A percentile compares a stretch with the other conserved stretches of the same genome.
Conservation (phyloP, 169 alveolate genomes). For the Eimeria acervulina region DNA sequence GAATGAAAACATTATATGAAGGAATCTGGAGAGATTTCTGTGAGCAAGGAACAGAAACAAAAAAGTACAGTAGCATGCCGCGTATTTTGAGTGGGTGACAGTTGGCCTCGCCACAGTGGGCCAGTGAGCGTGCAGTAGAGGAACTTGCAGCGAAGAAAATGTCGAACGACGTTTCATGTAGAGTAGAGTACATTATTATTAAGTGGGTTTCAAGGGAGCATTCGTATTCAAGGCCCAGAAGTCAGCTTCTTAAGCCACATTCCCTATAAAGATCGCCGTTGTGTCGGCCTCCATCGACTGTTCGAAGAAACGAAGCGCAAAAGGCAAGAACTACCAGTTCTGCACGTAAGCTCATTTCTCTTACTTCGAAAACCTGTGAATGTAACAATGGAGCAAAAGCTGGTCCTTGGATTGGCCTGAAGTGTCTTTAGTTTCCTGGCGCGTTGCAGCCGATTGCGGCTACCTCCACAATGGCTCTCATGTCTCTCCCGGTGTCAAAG, state of each 20-base stretch:
- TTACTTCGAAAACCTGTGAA: not conserved
- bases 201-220: not conserved
- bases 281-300: constrained; percentile 10
- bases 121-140: not conserved
- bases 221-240: not conserved
- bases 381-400: not conserved
- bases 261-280: not conserved
- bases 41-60: not conserved
- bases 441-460: not conserved
- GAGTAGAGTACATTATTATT: not conserved
- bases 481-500: not conserved
- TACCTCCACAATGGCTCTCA: not conserved
- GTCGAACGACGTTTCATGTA: not conserved
- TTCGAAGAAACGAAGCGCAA: not conserved
- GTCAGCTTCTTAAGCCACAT: not conserved
- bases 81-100: not conserved
- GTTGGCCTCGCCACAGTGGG: not conserved
- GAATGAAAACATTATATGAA: not conserved
- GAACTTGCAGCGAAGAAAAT: not conserved
- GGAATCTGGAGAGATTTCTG: not conserved
- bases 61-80: not conserved
- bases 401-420: not conserved
- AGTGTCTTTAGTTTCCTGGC: not conserved
- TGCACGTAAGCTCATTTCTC: not conserved
- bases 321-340: not conserved